Conservation (phyloP, 345 rosid genomes). For the Leavenworthia alabamica region DNA sequence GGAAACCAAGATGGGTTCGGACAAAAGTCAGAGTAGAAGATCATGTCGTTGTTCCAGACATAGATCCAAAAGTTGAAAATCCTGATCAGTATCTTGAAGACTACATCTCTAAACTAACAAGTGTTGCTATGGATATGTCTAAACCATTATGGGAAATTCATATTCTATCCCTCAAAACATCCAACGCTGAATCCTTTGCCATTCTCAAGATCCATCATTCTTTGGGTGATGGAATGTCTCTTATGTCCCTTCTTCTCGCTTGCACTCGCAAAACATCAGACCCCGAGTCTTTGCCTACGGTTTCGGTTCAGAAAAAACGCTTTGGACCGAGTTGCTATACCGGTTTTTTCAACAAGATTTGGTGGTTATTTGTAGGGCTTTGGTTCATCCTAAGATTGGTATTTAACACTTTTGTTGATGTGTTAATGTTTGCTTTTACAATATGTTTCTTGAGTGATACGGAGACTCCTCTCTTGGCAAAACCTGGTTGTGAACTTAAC, state of each 20-base stretch:
- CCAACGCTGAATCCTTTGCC: slow-evolving; percentile 51
- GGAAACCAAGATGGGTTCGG: slow-evolving; percentile 51
- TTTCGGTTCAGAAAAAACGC: slow-evolving; percentile 31
- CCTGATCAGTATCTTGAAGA: slow-evolving; percentile 59
- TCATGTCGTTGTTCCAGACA: slow-evolving; percentile 47
- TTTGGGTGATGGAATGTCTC: slow-evolving; percentile 54
- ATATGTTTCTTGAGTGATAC: slow-evolving; percentile 43
- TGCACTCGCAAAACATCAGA: slow-evolving; percentile 51
- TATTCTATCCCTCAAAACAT: slow-evolving; percentile 48
- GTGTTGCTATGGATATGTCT: slow-evolving; percentile 48
- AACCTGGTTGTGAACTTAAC: slow-evolving; percentile 10
- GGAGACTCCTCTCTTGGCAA: slow-evolving; percentile 45
- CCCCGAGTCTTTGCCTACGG: slow-evolving; percentile 54
- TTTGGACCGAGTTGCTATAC: not conserved
- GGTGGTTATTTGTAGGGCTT: slow-evolving; percentile 36
- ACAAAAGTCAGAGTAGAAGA: slow-evolving; percentile 53
- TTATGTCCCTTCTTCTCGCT: slow-evolving; percentile 56
- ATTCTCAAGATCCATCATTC: slow-evolving; percentile 55
- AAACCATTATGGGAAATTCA: slow-evolving; percentile 86
- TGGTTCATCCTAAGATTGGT: slow-evolving; percentile 39
- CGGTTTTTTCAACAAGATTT: slow-evolving; percentile 22
- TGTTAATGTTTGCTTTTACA: slow-evolving; percentile 38
- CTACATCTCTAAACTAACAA: slow-evolving; percentile 54
- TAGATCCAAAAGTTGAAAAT: slow-evolving; percentile 35
- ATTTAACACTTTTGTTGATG: slow-evolving; percentile 52